These are phyloP conservation scores for Pichia insulana DNA, from an alignment of 805 yeast genomes.

Conservation along the genomic window DNA sequence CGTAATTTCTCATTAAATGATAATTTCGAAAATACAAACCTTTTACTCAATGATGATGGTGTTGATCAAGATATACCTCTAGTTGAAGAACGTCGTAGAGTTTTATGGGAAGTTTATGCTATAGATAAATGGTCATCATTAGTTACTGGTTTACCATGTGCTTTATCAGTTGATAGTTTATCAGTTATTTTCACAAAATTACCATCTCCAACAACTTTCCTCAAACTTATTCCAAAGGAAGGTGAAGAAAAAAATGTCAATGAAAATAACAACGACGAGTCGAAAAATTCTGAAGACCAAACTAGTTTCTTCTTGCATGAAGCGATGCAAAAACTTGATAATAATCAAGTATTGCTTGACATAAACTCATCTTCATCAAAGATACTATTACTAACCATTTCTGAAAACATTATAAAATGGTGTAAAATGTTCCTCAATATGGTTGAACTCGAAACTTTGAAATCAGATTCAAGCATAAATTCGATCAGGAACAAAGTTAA, in stretches of 20 bases:
- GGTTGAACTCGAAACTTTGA: constrained; percentile 22
- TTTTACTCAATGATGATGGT: constrained; percentile 15
- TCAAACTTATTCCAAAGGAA: neutral
- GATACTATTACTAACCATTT: constrained; percentile 21
- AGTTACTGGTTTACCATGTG: constrained; percentile 26
- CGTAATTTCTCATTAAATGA: constrained; percentile 10
- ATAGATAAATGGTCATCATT: constrained; percentile 27
- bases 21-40: constrained; percentile 7
- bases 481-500: constrained; percentile 19
- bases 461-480: constrained; percentile 13
- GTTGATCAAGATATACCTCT: constrained; percentile 20
- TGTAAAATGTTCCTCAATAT: constrained; percentile 24
- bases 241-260: neutral
- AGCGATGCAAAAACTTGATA: constrained; percentile 24
- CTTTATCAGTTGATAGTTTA: constrained; percentile 21
- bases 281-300: constrained; percentile 5
- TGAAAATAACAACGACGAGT: neutral
- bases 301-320: constrained; percentile 21
- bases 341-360: constrained; percentile 22
- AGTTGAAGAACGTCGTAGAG: constrained; percentile 24
- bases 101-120: constrained; percentile 27
- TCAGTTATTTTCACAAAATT: constrained; percentile 24
- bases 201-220: constrained; percentile 24
- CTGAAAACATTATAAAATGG: constrained; percentile 28
- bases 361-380: constrained; percentile 21